phyloP scores from a whole-genome alignment of 192 early-diverging fungal species.

The Phlyctochytrium planicorne region DNA sequence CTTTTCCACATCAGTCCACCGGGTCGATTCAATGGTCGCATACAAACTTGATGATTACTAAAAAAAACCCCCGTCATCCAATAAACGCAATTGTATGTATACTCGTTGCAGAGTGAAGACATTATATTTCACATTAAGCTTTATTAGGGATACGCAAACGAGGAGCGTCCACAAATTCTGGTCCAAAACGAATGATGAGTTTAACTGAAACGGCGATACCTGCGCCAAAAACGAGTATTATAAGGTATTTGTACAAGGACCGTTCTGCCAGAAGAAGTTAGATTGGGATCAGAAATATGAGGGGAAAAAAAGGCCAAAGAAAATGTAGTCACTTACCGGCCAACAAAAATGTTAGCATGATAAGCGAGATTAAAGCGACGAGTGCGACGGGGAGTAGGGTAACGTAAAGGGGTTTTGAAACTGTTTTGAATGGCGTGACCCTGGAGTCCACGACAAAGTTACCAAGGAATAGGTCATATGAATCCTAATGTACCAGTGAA shows the following conservation, averaged over 20 bases:
- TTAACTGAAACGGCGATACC: conserved; percentile 15
- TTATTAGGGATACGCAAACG: conserved; percentile 20
- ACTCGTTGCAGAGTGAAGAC: too few species aligned
- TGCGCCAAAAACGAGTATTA: conserved; percentile 20
- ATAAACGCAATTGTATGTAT: too few species aligned
- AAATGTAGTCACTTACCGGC: too few species aligned
- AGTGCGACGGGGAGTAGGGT: conserved; percentile 27
- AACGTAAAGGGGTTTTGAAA: neutral
- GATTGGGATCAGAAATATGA: too few species aligned
- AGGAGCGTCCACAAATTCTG: conserved; percentile 49
- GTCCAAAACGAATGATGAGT: conserved; percentile 36
- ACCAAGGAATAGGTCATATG: conserved; percentile 86
- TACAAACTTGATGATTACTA: conserved; percentile 48
- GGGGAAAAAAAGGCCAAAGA: too few species aligned
- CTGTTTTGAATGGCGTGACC: conserved; percentile 18
- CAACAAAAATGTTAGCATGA: conserved; percentile 37
- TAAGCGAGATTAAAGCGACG: conserved; percentile 25
- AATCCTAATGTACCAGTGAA: too few species aligned
- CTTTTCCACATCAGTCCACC: conserved; percentile 81
- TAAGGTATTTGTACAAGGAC: conserved; percentile 12
- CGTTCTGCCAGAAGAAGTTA: too few species aligned
- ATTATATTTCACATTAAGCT: too few species aligned
- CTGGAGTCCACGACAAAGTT: conserved; percentile 43
- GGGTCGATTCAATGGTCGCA: conserved; percentile 82
- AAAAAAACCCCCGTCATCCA: too few species aligned